These are phyloP conservation scores for Claviceps africana DNA, from an alignment of 2,329 filamentous ascomycete genomes.

Conservation along the genomic window DNA sequence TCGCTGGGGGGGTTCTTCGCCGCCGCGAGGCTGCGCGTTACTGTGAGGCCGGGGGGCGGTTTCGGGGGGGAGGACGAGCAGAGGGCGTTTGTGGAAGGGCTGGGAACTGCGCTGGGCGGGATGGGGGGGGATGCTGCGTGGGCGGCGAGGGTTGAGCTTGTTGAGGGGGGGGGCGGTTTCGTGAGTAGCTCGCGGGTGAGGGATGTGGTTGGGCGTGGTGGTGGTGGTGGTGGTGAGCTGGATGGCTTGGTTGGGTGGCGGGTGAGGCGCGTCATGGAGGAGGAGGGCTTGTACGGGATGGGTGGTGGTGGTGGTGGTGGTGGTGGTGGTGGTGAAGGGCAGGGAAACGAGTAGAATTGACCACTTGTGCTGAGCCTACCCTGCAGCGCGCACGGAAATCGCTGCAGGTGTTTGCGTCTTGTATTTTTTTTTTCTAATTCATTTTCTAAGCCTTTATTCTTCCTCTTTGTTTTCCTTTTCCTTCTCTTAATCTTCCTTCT, in stretches of 20 bases:
- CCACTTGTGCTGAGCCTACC: no score
- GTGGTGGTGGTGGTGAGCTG: slow-evolving; percentile 33
- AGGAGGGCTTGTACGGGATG: slow-evolving; percentile 38
- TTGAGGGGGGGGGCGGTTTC: slow-evolving; percentile 28
- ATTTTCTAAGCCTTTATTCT: no score
- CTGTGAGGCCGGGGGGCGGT: slow-evolving; percentile 44
- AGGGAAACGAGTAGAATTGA: no score
- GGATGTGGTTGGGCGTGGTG: slow-evolving; percentile 33
- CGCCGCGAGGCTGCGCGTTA: slow-evolving; percentile 47
- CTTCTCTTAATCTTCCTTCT: no score
- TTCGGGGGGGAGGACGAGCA: slow-evolving; percentile 37
- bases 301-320: background rate
- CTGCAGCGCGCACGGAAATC: no score
- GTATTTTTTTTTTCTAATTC: no score
- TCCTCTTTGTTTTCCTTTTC: no score
- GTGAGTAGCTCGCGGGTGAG: slow-evolving; percentile 51
- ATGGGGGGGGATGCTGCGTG: slow-evolving; percentile 44
- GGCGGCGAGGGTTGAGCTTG: slow-evolving; percentile 46
- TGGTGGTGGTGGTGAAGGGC: no score
- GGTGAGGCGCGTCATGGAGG: slow-evolving; percentile 44
- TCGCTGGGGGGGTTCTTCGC: slow-evolving; percentile 51
- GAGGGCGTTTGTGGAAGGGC: slow-evolving; percentile 35
- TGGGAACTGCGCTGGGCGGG: slow-evolving; percentile 34
- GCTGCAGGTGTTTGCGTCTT: no score
- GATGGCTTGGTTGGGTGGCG: slow-evolving; percentile 38